phyloP scores from a whole-genome alignment of 768 basidiomycete genomes.

The Amyloporia xantha region DNA sequence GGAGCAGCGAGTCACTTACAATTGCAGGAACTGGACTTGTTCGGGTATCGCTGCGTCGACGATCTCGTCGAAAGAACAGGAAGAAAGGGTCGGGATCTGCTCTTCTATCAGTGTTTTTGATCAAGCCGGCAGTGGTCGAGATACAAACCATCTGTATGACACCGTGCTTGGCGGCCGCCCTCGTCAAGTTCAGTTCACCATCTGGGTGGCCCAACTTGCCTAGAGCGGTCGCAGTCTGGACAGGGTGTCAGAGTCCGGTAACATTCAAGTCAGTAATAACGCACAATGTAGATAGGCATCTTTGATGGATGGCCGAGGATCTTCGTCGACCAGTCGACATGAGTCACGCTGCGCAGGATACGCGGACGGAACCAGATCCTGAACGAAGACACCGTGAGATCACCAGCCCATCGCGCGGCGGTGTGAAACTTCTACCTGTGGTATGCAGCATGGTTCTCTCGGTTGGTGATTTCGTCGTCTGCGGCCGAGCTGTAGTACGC shows the following conservation, averaged over 20 bases:
- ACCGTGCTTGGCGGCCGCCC: slow-evolving; percentile 76
- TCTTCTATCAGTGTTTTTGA: neutral
- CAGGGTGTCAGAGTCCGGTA: neutral
- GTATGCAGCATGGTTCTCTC: slow-evolving; percentile 88
- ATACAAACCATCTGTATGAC: slow-evolving; percentile 63
- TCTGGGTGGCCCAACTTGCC: slow-evolving; percentile 96
- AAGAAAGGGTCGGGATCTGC: slow-evolving; percentile 92
- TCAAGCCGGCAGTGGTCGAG: neutral
- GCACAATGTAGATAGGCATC: slow-evolving; percentile 63
- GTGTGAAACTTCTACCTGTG: slow-evolving; percentile 60
- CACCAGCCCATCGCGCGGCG: too few species aligned
- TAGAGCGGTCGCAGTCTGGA: slow-evolving; percentile 68
- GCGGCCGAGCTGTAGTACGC: slow-evolving; percentile 93
- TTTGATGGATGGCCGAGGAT: slow-evolving; percentile 73
- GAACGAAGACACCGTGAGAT: neutral
- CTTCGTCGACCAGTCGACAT: slow-evolving; percentile 77
- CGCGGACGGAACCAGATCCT: slow-evolving; percentile 27
- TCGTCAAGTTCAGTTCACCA: slow-evolving; percentile 86
- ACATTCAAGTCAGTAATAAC: slow-evolving; percentile 1
- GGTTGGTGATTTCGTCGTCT: slow-evolving; percentile 85
- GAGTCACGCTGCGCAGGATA: slow-evolving; percentile 68
- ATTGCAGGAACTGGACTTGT: slow-evolving; percentile 82
- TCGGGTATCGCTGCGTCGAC: slow-evolving; percentile 76
- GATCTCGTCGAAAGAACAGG: slow-evolving; percentile 94
- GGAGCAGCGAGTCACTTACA: slow-evolving; percentile 38